Evolutionary conservation across 345 rosid genomes (phyloP).

Genomic region (Isatis tinctoria): DNA sequence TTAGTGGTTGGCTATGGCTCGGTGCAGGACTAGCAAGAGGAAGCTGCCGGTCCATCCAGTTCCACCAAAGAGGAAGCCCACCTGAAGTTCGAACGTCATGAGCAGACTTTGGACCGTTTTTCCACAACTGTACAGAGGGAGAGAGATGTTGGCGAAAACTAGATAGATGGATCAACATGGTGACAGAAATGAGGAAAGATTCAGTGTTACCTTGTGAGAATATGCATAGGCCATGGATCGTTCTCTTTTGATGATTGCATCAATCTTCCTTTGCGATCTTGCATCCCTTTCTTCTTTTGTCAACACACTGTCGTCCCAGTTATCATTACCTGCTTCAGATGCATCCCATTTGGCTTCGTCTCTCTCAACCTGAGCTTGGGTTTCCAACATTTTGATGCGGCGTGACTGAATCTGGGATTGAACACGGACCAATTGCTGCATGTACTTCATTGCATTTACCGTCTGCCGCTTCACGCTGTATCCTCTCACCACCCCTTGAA

Average conservation of each 20-base stretch:
- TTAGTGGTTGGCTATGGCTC: slow-evolving; percentile 34
- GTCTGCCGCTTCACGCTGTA: slow-evolving; percentile 90
- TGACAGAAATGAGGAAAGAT: slow-evolving; percentile 5
- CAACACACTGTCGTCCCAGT: slow-evolving; percentile 89
- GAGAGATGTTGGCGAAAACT: slow-evolving; percentile 5
- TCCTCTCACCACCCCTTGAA: slow-evolving; percentile 90
- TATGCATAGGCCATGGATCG: slow-evolving; percentile 90
- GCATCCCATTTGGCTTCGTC: slow-evolving; percentile 49
- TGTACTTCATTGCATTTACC: slow-evolving; percentile 72
- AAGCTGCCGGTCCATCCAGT: slow-evolving; percentile 77
- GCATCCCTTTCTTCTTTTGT: slow-evolving; percentile 79
- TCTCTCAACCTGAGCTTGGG: slow-evolving; percentile 46
- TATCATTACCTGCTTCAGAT: slow-evolving; percentile 58
- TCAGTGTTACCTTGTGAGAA: slow-evolving; percentile 68
- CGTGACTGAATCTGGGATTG: slow-evolving; percentile 93
- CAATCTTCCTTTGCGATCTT: slow-evolving; percentile 65
- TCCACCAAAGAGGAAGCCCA: slow-evolving; percentile 95
- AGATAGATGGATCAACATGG: background rate
- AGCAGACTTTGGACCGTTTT: slow-evolving; percentile 35
- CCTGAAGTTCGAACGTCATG: slow-evolving; percentile 47
- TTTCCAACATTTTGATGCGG: slow-evolving; percentile 79
- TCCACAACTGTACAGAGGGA: slow-evolving; percentile 50
- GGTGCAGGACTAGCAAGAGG: slow-evolving; percentile 45
- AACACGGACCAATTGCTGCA: slow-evolving; percentile 89
- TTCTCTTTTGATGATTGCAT: slow-evolving; percentile 79